A percentile compares a stretch with the other conserved stretches of the same genome.
Evolutionary conservation across 164 flowering plant species (phyloP).

Genomic region (Aristolochia contorta): DNA sequence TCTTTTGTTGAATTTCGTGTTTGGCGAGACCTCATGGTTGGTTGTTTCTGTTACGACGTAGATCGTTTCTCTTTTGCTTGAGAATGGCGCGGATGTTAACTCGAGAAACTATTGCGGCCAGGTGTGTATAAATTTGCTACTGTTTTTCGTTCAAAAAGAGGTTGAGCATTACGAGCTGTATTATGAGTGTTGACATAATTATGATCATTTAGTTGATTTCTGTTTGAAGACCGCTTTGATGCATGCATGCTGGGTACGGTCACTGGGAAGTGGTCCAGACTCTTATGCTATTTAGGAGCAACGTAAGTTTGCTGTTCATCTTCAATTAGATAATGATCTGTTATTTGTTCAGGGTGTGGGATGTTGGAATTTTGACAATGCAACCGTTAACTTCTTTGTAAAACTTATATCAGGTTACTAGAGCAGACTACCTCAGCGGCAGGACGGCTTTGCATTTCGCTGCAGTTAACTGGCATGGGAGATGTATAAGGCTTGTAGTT

Average conservation of each 20-base stretch:
- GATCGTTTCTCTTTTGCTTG: conserved; percentile 84
- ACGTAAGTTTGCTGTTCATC: conserved; percentile 41
- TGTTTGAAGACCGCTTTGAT: conserved; percentile 75
- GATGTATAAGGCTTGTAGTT: conserved; percentile 79
- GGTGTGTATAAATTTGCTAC: conserved; percentile 28
- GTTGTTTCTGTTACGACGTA: conserved; percentile 10
- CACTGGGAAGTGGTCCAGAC: conserved; percentile 99
- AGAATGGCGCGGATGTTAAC: conserved; percentile 93
- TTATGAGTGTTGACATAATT: not conserved
- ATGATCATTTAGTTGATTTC: not conserved
- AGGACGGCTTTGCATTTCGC: conserved; percentile 96
- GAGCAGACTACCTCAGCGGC: conserved; percentile 91
- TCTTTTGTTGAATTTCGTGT: not conserved
- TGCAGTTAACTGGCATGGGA: conserved; percentile 80
- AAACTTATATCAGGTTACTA: conserved; percentile 41
- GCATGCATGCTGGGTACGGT: conserved; percentile 98
- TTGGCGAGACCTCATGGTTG: no score
- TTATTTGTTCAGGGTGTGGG: no score
- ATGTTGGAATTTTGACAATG: no score
- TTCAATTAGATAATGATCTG: no score
- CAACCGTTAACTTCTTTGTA: no score
- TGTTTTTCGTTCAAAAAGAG: not conserved
- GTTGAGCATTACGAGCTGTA: not conserved
- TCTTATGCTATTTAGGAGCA: conserved; percentile 73
- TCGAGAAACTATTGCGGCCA: conserved; percentile 97